These are phyloP conservation scores for Monosporascus sp. DNA, from an alignment of 2,329 filamentous ascomycete genomes.

Conservation along the genomic window DNA sequence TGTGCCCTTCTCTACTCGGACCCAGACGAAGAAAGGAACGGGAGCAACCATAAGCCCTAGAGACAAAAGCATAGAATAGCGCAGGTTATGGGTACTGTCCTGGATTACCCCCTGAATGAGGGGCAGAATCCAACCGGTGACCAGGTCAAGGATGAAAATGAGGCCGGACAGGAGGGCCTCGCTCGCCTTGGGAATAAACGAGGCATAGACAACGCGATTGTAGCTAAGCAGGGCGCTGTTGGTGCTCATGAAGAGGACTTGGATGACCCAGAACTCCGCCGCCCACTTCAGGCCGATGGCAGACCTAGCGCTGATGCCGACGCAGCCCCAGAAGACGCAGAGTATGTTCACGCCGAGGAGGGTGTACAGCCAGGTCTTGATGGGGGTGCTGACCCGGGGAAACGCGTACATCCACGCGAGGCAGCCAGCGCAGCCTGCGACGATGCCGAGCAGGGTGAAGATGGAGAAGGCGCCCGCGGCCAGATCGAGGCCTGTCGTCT, in stretches of 20 bases:
- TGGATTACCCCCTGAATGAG: slow-evolving; percentile 11
- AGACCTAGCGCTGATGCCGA: slow-evolving; percentile 7
- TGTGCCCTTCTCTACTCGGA: slow-evolving; percentile 11
- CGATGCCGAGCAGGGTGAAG: slow-evolving; percentile 10
- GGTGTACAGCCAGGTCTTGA: slow-evolving; percentile 10
- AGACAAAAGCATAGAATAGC: slow-evolving; percentile 11
- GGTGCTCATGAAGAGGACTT: slow-evolving; percentile 7
- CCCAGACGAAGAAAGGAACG: slow-evolving; percentile 8
- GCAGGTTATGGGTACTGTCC: slow-evolving; percentile 10
- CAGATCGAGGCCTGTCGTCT: slow-evolving; percentile 5
- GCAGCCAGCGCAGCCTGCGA: slow-evolving; percentile 5
- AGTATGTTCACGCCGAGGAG: slow-evolving; percentile 7
- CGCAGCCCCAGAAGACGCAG: slow-evolving; percentile 7
- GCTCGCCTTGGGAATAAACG: slow-evolving; percentile 8
- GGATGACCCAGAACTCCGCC: slow-evolving; percentile 10
- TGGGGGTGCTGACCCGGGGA: slow-evolving; percentile 1
- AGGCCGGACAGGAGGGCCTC: slow-evolving; percentile 12
- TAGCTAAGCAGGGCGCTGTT: slow-evolving; percentile 9
- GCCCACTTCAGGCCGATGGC: slow-evolving; percentile 9
- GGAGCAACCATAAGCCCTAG: slow-evolving; percentile 8
- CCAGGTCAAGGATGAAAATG: slow-evolving; percentile 7
- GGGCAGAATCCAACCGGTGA: slow-evolving; percentile 10
- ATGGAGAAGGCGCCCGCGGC: slow-evolving; percentile 9
- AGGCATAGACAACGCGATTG: slow-evolving; percentile 10
- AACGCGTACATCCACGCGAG: slow-evolving; percentile 12